Evolutionary conservation across 1,284 basidiomycete genomes (phyloP).

Genomic region (Macrocystidia cucumis): DNA sequence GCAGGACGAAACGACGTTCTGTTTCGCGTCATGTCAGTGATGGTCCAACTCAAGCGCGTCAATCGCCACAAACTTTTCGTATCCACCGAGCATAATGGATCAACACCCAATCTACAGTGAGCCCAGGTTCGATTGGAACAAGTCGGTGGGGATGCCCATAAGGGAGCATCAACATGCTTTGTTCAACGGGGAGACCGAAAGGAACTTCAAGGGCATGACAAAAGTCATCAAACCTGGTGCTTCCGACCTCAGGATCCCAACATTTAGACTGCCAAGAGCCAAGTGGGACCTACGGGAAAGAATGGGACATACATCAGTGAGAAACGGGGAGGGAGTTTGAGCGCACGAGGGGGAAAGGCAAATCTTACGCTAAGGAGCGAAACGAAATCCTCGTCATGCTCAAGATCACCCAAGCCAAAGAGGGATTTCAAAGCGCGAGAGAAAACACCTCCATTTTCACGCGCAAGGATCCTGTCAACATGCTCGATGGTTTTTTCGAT

Average conservation of each 20-base stretch:
- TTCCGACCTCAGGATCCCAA: conserved; percentile 72
- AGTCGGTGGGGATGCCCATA: conserved; percentile 36
- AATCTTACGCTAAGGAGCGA: conserved; percentile 59
- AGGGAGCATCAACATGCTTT: conserved; percentile 25
- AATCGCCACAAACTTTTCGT: conserved; percentile 41
- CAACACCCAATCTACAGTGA: conserved; percentile 49
- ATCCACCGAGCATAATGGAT: conserved; percentile 77
- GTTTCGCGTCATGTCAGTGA: background rate
- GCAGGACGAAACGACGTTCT: conserved; percentile 61
- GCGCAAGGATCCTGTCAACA: conserved; percentile 56
- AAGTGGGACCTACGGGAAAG: conserved; percentile 32
- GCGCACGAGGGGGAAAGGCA: too few relatives aligned
- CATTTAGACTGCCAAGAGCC: conserved; percentile 40
- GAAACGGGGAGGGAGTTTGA: too few relatives aligned
- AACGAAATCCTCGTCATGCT: conserved; percentile 76
- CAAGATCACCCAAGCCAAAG: conserved; percentile 64
- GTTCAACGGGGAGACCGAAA: conserved; percentile 17
- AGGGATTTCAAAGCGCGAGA: conserved; percentile 52
- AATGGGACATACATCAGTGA: too few relatives aligned
- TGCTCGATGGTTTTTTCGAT: conserved; percentile 57
- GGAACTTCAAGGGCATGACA: conserved; percentile 54
- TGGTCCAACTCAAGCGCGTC: background rate
- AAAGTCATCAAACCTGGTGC: conserved; percentile 62
- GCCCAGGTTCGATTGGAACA: conserved; percentile 31
- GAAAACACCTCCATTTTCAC: conserved; percentile 33